phyloP scores from a whole-genome alignment of 257 asterid genomes.

The Coffea canephora region DNA sequence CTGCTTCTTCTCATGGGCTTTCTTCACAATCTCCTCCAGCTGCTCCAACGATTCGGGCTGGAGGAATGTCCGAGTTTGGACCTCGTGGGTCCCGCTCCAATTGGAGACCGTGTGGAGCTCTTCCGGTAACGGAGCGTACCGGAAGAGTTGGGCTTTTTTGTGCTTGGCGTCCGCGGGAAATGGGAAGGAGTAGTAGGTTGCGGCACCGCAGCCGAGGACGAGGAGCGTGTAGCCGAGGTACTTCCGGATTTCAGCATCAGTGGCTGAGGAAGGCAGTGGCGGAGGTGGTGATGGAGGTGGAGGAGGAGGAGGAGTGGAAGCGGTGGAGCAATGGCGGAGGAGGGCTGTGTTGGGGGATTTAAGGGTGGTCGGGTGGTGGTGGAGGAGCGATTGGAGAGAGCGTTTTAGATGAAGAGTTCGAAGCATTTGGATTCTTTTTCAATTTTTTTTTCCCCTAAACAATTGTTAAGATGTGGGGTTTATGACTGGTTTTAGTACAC shows the following conservation, averaged over 20 bases:
- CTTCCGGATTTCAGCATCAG: conserved; percentile 79
- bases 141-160: conserved; percentile 83
- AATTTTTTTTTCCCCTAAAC: too few species aligned
- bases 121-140: conserved; percentile 86
- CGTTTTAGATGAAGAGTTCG: conserved; percentile 45
- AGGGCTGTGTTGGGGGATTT: conserved; percentile 21
- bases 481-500: too few species aligned
- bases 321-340: conserved; percentile 17
- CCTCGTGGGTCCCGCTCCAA: conserved; percentile 98
- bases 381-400: conserved; percentile 43
- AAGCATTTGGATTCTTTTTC: conserved; percentile 42
- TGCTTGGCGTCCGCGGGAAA: conserved; percentile 71
- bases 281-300: conserved; percentile 32
- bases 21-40: conserved; percentile 59
- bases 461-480: too few species aligned
- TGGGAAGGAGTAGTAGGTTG: conserved; percentile 91
- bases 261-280: conserved; percentile 44
- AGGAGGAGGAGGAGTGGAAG: conserved; percentile 28
- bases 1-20: conserved; percentile 57
- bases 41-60: conserved; percentile 69
- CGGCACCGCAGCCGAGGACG: conserved; percentile 73
- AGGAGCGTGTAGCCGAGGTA: conserved; percentile 83
- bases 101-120: conserved; percentile 90
- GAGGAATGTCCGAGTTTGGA: conserved; percentile 74
- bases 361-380: conserved; percentile 17